Conservation (phyloP, 2,329 filamentous ascomycete genomes). For the Sphaerulina populicola region DNA sequence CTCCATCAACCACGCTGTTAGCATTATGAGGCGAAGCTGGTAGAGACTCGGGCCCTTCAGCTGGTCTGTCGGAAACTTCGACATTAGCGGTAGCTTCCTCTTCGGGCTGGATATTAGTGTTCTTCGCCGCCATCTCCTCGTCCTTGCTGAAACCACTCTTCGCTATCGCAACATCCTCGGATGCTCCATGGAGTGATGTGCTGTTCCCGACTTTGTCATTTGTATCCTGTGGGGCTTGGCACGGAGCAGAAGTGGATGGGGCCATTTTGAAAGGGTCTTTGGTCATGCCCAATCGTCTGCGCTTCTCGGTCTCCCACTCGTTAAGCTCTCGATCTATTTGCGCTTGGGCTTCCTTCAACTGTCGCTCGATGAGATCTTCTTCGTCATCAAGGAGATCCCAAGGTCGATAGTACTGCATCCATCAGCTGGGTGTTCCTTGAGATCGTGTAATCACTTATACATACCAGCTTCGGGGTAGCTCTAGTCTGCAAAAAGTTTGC, state of each 20-base stretch:
- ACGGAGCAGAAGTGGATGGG: too few relatives aligned
- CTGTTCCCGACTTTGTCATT: neutral
- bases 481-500: conserved; percentile 68
- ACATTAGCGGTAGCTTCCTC: neutral
- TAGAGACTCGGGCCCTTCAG: neutral
- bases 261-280: conserved; percentile 7
- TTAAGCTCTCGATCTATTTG: conserved; percentile 56
- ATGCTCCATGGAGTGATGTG: neutral
- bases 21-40: neutral
- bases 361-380: conserved; percentile 60
- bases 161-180: neutral
- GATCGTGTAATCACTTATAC: conserved; percentile 31
- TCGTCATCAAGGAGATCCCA: conserved; percentile 66
- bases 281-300: conserved; percentile 5
- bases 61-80: neutral
- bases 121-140: neutral
- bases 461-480: conserved; percentile 63
- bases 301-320: conserved; percentile 47
- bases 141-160: neutral
- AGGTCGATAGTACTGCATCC: conserved; percentile 69
- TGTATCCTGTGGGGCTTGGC: neutral
- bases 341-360: conserved; percentile 58
- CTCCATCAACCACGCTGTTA: neutral
- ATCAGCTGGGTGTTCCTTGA: neutral
- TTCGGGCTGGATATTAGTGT: neutral